Evolutionary conservation across 2,329 filamentous ascomycete species (phyloP).

Genomic region (Talaromyces islandicus): DNA sequence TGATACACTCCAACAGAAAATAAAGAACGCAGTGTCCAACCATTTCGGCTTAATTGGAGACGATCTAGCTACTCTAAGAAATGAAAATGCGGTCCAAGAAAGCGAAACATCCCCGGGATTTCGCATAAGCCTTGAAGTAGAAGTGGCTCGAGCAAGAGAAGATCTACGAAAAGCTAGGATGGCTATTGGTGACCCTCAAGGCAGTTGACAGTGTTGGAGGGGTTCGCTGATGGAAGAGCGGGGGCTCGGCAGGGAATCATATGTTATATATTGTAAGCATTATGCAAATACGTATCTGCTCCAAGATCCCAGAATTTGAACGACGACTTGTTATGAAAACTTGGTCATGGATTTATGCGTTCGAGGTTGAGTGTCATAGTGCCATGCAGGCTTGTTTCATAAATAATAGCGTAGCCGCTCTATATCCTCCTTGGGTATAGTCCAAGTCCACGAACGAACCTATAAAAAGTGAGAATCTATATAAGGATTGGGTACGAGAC

Average conservation of each 20-base stretch:
- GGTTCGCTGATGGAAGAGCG: not conserved
- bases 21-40: not conserved
- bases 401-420: not conserved
- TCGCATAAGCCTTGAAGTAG: not conserved
- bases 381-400: not conserved
- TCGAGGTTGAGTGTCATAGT: not conserved
- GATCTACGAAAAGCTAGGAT: not conserved
- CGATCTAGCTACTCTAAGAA: conserved; percentile 1
- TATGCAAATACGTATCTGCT: not conserved
- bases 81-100: conserved; percentile 3
- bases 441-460: not conserved
- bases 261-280: not conserved
- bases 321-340: not conserved
- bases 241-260: not conserved
- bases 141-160: conserved; percentile 1
- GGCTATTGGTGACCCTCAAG: not conserved
- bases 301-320: not conserved
- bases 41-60: not conserved
- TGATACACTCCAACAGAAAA: conserved; percentile 1
- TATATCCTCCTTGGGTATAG: not conserved
- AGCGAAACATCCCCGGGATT: conserved; percentile 3
- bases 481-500: not conserved
- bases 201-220: not conserved
- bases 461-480: not conserved
- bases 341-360: not conserved